These are phyloP conservation scores for Serendipita vermifera DNA, from an alignment of 768 basidiomycete genomes.

Conservation along the genomic window DNA sequence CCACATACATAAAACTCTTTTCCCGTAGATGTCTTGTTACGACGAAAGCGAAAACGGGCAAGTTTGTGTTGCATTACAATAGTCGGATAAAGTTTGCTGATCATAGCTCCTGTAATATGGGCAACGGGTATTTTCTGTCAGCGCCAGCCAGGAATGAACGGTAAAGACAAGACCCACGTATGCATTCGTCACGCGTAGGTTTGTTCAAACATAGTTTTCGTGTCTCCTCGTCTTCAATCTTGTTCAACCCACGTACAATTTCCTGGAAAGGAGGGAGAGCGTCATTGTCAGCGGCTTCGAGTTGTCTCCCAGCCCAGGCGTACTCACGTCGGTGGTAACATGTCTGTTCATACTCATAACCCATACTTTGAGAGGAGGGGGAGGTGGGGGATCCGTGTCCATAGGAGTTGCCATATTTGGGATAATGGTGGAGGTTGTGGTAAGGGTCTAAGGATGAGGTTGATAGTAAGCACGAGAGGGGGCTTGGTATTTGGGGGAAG, in stretches of 20 bases:
- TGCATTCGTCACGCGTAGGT: not conserved
- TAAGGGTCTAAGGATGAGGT: too few species aligned
- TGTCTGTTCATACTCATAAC: slow-evolving; percentile 9
- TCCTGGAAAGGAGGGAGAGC: not conserved
- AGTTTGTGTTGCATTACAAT: slow-evolving; percentile 10
- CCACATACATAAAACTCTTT: slow-evolving; percentile 5
- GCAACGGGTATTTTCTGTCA: not conserved
- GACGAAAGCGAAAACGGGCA: not conserved
- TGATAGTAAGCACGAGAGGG: too few species aligned
- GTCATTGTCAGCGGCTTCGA: too few species aligned
- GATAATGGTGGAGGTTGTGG: not conserved
- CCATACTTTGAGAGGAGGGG: slow-evolving; percentile 5
- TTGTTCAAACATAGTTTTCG: slow-evolving; percentile 3
- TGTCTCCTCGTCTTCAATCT: slow-evolving; percentile 6
- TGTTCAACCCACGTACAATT: slow-evolving; percentile 8
- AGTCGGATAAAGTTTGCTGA: slow-evolving; percentile 5
- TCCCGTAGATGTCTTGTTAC: not conserved
- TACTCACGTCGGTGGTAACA: not conserved
- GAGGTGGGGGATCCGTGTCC: not conserved
- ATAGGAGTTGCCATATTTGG: not conserved
- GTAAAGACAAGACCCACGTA: not conserved
- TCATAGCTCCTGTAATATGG: not conserved
- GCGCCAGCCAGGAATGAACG: not conserved
- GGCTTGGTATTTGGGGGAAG: too few species aligned
- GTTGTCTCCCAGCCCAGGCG: not conserved